Evolutionary conservation across 75 land plant genomes (phyloP), one percentile per base, ranked within the genome.

Genomic region (Pinus albicaulis): DNA sequence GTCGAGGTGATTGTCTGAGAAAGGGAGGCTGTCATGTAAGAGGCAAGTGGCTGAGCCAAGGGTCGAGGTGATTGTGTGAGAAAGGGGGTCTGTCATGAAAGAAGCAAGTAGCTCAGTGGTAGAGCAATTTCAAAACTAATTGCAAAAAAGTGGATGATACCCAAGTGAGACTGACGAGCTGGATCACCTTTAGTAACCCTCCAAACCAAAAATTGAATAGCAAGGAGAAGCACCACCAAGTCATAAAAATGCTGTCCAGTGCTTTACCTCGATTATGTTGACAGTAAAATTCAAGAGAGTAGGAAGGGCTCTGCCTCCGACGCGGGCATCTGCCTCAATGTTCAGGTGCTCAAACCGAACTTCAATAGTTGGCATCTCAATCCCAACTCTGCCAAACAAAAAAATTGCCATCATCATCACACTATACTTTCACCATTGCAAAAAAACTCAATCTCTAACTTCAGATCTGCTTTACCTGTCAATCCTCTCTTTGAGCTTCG

Each of bases 361-460:
- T 70, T 95, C 96, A 15, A 95, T 84, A 0, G 86, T 93, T 5
- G 98, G 98, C 68, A 82, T 55, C 34, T 84, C 85, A 70, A 95
- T 86, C 11, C 93, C 96, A 78, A 95, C 98, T 28, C 98, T 95
- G 26, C 13, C 52, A 66, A 7, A 36, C 19, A 41, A 17, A 38
- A 44, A 44, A 7, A 5, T 44, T 44, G 5, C 48, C 48, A 19
- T 15, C 25, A 53, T 71, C 55, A 22, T 12, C 56, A 23, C 56
- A 59, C 13, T n/a, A 19, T 3, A 5, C 7, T n/a, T 19, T 59
- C 22, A 19, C 60, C 60, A 59, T 19, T 59, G 19, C 60, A 31
- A 59, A 3, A n/a, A 59, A 19, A 7, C 19, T 19, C 60, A 59
- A 59, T 5, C 60, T n/a, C 12, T n/a, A 11, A n/a, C 19, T 3